These are phyloP conservation scores for Blastobotrys petasosporus DNA, from an alignment of 1,139 yeast species.

Conservation along the genomic window DNA sequence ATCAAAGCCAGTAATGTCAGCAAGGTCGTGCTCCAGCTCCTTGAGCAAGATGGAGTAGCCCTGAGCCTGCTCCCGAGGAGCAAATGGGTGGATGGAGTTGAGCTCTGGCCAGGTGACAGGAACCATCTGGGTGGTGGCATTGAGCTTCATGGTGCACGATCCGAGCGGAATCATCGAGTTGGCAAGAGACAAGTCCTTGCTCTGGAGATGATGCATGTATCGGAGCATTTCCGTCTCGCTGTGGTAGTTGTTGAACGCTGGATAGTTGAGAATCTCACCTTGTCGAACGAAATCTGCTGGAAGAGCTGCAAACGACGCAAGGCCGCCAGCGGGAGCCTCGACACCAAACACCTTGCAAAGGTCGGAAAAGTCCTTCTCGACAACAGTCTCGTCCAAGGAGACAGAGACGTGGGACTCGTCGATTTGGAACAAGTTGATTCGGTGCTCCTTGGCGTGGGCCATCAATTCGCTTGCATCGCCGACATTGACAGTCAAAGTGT, in stretches of 20 bases:
- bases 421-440: constrained; percentile 72
- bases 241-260: constrained; percentile 81
- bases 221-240: constrained; percentile 93
- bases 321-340: constrained; percentile 16
- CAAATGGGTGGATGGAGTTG: constrained; percentile 84
- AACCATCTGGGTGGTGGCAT: constrained; percentile 91
- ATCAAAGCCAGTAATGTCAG: constrained; percentile 91
- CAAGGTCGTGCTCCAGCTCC: constrained; percentile 78
- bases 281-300: constrained; percentile 54
- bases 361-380: constrained; percentile 51
- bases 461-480: constrained; percentile 53
- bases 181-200: constrained; percentile 86
- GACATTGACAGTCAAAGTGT: constrained; percentile 71
- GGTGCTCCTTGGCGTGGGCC: constrained; percentile 50
- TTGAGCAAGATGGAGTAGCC: constrained; percentile 73
- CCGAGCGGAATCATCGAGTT: constrained; percentile 97
- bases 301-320: constrained; percentile 30
- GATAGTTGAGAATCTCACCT: constrained; percentile 59
- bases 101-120: constrained; percentile 95
- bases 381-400: constrained; percentile 82
- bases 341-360: constrained; percentile 48
- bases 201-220: constrained; percentile 78
- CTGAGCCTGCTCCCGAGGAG: constrained; percentile 75
- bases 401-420: constrained; percentile 59
- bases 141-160: constrained; percentile 95